Conservation (phyloP, 2,329 filamentous ascomycete genomes). For the Amauroascus verrucosus region DNA sequence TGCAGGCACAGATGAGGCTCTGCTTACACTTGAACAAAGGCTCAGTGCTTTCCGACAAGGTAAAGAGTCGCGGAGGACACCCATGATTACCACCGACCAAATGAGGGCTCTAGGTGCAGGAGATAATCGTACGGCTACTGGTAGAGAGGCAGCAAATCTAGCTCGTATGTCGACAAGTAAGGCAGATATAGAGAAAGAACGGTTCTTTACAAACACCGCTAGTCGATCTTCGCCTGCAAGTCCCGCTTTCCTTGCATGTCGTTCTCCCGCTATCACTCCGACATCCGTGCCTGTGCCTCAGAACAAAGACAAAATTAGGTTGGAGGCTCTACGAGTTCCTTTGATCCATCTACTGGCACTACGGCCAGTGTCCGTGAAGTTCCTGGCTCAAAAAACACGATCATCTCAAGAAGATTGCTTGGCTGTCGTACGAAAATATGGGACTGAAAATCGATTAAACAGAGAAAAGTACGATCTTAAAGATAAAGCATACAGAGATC, state of each 20-base stretch:
- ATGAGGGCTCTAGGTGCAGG: conserved; percentile 30
- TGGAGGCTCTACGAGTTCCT: conserved; percentile 38
- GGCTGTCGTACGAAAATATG: conserved; percentile 44
- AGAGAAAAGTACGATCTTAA: conserved; percentile 44
- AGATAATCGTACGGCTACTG: conserved; percentile 24
- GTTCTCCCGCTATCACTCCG: conserved; percentile 31
- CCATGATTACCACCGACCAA: conserved; percentile 31
- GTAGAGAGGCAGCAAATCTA: conserved; percentile 23
- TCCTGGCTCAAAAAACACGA: conserved; percentile 39
- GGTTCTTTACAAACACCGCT: conserved; percentile 30
- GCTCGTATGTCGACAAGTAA: conserved; percentile 29
- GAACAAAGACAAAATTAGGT: conserved; percentile 29
- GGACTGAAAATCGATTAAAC: conserved; percentile 40
- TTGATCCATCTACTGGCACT: conserved; percentile 47
- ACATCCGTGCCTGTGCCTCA: conserved; percentile 35
- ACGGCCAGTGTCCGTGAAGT: conserved; percentile 39
- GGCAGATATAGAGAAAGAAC: conserved; percentile 34
- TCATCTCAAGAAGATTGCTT: conserved; percentile 41
- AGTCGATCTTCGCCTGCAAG: conserved; percentile 35
- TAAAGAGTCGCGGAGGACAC: conserved; percentile 49
- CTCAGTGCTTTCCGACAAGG: conserved; percentile 50
- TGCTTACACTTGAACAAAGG: conserved; percentile 50
- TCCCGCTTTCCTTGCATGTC: conserved; percentile 30
- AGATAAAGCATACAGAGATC: conserved; percentile 51
- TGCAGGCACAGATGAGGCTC: conserved; percentile 48